A percentile compares a stretch with the other conserved stretches of the same genome.
Conservation (phyloP, 2,329 filamentous ascomycete species). For the Canariomyces notabilis region DNA sequence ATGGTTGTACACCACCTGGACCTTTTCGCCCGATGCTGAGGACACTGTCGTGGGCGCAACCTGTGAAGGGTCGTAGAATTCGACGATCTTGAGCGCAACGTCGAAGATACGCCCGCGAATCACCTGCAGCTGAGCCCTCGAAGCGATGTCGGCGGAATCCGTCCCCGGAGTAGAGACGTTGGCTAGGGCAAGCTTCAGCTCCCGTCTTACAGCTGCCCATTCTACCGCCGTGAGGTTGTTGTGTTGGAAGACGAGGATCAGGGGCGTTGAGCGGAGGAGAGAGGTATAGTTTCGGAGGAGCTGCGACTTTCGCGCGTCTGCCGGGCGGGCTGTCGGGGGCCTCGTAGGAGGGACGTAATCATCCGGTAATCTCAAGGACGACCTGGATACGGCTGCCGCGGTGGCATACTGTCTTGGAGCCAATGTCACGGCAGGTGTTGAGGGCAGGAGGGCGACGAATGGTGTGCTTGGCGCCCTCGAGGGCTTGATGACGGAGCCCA, state of each 20-base stretch:
- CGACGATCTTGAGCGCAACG: conserved; percentile 76
- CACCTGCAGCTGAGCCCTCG: conserved; percentile 70
- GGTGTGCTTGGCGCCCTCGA: conserved; percentile 14
- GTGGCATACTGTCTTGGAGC: conserved; percentile 27
- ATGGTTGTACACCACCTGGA: conserved; percentile 36
- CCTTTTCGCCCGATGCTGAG: conserved; percentile 33
- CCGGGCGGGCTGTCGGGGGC: conserved; percentile 79
- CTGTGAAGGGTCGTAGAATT: conserved; percentile 63
- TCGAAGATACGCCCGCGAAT: conserved; percentile 86
- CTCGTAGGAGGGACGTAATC: conserved; percentile 62
- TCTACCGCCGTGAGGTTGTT: conserved; percentile 67
- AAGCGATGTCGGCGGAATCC: conserved; percentile 45
- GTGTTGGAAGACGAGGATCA: conserved; percentile 78
- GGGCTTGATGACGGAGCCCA: conserved; percentile 18
- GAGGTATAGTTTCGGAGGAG: conserved; percentile 82
- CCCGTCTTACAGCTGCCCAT: conserved; percentile 67
- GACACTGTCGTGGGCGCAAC: conserved; percentile 29
- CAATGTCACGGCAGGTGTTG: conserved; percentile 9
- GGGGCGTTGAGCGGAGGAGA: conserved; percentile 74
- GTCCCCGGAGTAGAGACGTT: conserved; percentile 35
- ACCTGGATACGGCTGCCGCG: conserved; percentile 7
- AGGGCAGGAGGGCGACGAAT: conserved; percentile 14
- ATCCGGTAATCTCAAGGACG: conserved; percentile 35
- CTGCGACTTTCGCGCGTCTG: conserved; percentile 87
- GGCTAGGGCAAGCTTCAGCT: conserved; percentile 50